Conservation (phyloP, 225 moss, liverwort and hornwort species). For the Marchantia paleacea region DNA sequence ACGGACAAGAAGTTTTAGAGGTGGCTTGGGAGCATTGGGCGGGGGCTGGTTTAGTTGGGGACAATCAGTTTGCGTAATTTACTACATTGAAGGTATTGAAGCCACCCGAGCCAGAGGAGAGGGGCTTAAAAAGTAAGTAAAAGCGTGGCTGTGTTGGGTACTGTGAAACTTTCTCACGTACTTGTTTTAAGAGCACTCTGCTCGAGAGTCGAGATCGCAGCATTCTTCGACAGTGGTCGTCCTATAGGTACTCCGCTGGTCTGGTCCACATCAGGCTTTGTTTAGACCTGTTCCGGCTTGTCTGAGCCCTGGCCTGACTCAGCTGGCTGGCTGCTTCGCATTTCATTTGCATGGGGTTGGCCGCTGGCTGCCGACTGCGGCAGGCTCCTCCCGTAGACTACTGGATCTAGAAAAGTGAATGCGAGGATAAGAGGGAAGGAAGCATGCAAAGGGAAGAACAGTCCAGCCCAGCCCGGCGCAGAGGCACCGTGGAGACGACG, state of each 20-base stretch:
- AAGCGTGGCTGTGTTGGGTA: neutral
- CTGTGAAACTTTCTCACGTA: neutral
- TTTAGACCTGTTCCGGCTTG: neutral
- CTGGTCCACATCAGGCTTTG: neutral
- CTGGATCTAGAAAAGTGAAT: neutral
- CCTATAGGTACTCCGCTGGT: neutral
- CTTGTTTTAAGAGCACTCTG: constrained; percentile 12
- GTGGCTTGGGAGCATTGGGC: no score
- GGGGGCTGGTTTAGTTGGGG: neutral
- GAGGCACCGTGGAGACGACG: neutral
- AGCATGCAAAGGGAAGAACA: neutral
- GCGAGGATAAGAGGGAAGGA: neutral
- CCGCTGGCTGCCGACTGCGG: neutral
- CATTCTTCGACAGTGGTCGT: constrained; percentile 7
- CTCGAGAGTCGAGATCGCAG: constrained; percentile 16
- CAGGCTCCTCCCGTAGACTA: neutral
- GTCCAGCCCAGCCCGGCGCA: no score
- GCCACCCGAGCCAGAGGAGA: neutral
- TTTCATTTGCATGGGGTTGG: neutral
- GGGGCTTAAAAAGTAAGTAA: neutral
- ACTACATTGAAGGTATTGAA: neutral
- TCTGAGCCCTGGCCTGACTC: neutral
- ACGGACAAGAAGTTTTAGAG: no score
- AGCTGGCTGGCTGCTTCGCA: neutral
- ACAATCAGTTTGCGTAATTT: neutral